A percentile compares a stretch with the other conserved stretches of the same genome.
phyloP scores from a whole-genome alignment of 257 asterid genomes.

The Solanum piurae region DNA sequence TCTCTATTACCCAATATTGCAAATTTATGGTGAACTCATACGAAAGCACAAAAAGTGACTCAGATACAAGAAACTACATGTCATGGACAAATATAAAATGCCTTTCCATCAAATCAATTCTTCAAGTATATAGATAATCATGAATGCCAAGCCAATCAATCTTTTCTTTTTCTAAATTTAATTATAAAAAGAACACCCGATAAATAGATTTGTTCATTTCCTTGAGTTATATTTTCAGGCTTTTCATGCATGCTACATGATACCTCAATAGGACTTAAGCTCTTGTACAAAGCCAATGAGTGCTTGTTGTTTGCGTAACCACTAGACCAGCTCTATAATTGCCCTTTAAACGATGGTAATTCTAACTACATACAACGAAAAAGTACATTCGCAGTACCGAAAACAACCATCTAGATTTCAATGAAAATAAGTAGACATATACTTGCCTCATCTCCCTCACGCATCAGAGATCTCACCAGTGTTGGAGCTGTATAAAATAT shows the following conservation, averaged over 20 bases:
- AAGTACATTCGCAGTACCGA: neutral
- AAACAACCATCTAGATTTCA: slow-evolving; percentile 4
- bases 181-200: neutral
- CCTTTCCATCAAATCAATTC: neutral
- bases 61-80: neutral
- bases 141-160: neutral
- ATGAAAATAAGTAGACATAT: slow-evolving; percentile 2
- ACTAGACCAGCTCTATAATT: neutral
- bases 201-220: neutral
- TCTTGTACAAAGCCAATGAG: neutral
- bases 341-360: neutral
- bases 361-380: neutral
- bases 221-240: neutral
- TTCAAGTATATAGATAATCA: no score
- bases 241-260: neutral
- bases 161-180: neutral
- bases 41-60: neutral
- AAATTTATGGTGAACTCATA: neutral
- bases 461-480: slow-evolving; percentile 91
- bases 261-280: neutral
- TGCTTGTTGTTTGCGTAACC: neutral
- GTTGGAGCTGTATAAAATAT: slow-evolving; percentile 97
- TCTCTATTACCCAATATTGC: neutral
- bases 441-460: slow-evolving; percentile 95
- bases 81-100: neutral